A percentile compares a stretch with the other conserved stretches of the same genome.
phyloP scores from a whole-genome alignment of 768 basidiomycete species.

The Lyophyllum atratum region DNA sequence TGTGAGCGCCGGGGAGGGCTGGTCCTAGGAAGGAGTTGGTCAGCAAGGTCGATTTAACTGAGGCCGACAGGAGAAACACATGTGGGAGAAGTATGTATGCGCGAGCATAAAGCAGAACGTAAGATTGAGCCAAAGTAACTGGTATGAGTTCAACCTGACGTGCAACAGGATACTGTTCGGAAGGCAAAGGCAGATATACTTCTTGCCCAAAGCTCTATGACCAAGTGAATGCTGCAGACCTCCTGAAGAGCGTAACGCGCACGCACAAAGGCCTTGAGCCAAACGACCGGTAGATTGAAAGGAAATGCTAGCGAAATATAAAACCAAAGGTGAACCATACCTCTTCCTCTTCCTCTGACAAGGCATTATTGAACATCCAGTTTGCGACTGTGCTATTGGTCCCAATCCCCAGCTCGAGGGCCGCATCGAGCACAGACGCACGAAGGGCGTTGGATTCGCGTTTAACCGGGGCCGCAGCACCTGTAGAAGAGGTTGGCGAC shows the following conservation, averaged over 20 bases:
- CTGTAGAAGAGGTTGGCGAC: conserved; percentile 10
- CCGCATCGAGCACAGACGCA: conserved; percentile 75
- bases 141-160: neutral
- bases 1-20: conserved; percentile 32
- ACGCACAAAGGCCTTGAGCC: neutral
- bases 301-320: neutral
- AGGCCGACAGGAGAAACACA: neutral
- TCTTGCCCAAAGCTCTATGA: neutral
- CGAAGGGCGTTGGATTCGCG: conserved; percentile 63
- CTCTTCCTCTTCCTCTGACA: conserved; percentile 59
- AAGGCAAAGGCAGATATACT: neutral
- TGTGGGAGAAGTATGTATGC: neutral
- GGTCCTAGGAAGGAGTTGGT: conserved; percentile 9
- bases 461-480: conserved; percentile 15
- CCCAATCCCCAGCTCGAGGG: conserved; percentile 66
- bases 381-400: conserved; percentile 60
- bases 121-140: neutral
- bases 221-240: neutral
- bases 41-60: neutral
- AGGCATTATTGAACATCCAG: conserved; percentile 71
- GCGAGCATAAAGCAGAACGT: neutral
- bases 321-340: conserved; percentile 22
- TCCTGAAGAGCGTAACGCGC: neutral
- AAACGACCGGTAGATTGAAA: neutral
- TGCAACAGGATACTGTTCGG: neutral